A percentile compares a stretch with the other conserved stretches of the same genome.
Evolutionary conservation across 495 filamentous ascomycete species (phyloP).

Genomic region (Lasiosphaeris hirsuta): DNA sequence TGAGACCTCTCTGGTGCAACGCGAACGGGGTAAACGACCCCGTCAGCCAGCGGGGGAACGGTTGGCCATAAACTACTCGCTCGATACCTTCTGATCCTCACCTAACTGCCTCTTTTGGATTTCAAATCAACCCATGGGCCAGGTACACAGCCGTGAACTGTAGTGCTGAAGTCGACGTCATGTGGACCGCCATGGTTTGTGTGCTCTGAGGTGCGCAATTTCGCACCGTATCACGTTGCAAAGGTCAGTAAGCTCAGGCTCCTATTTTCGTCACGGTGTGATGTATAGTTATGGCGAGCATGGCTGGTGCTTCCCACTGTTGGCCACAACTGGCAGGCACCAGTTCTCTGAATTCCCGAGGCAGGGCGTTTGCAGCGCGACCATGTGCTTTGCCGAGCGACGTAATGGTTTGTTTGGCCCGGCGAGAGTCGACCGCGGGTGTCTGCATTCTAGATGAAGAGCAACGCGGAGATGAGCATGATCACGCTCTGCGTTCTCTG

Average conservation of each 20-base stretch:
- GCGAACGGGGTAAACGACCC: no score
- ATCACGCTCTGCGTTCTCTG: constrained; percentile 17
- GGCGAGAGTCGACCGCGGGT: constrained; percentile 13
- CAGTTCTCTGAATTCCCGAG: not conserved
- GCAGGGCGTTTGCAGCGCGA: constrained; percentile 23
- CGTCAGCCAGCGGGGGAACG: no score
- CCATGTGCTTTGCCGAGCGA: constrained; percentile 25
- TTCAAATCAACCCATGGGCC: no score
- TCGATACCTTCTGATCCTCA: no score
- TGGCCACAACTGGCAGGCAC: not conserved
- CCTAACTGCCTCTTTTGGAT: no score
- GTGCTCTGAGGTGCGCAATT: not conserved
- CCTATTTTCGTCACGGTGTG: not conserved
- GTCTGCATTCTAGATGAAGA: constrained; percentile 22
- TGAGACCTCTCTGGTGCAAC: no score
- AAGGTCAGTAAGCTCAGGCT: not conserved
- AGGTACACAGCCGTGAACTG: no score
- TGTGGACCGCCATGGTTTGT: no score
- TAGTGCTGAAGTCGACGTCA: no score
- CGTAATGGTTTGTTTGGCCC: constrained; percentile 22
- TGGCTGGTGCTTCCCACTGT: not conserved
- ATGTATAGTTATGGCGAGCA: not conserved
- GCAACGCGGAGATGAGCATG: constrained; percentile 26
- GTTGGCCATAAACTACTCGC: no score
- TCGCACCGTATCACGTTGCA: constrained; percentile 11